Evolutionary conservation across 768 basidiomycete genomes (phyloP), one percentile per base, ranked within the genome.

Genomic region (Hericium rajendrae): DNA sequence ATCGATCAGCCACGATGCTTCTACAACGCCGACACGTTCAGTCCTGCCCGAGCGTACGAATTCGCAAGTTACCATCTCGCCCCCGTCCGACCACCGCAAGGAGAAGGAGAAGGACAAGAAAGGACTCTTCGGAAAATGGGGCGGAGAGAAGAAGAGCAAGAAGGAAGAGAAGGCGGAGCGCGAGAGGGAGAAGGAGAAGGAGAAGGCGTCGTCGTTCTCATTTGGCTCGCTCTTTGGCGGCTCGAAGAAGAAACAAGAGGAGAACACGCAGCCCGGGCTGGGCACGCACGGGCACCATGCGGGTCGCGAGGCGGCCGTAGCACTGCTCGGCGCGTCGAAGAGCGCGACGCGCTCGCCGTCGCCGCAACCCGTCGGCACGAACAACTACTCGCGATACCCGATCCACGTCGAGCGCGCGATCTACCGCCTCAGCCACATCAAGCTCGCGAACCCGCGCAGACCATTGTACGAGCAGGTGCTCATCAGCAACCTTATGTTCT

Each of bases 401-500:
- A 97, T 99, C 59, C 97, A 99, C 66, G 97, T 99, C 61, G 97
- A 99, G 69, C 83, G 97, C 38, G 97, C 97, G 3, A 94, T 99
- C 50, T 99, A 99, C 72, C 80, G 97, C 59, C 76, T 99, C 52
- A 94, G 91, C 69, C 97, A 99, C 68, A 99, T 99, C 78, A 99
- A 99, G 71, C 78, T 99, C 48, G 97, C 97, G 20, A 99, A 98
- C 72, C 94, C 97, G 9, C 80, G 97, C 58, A 80, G 97, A 48
- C 94, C 97, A 26, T 77, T 99, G 16, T 98, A 97, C 66, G 97
- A 99, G 74, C 97, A 99, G 71, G 97, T 89, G 55, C 74, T 91
- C 57, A 92, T 91, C 70, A 91, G 88, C 67, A 93, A 93, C 68
- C 74, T 93, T 65, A 97, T 95, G 92, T 98, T 99, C 78, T 99